These are phyloP conservation scores for Penicillium sp. DNA, from an alignment of 2,329 filamentous ascomycete genomes.

Conservation along the genomic window DNA sequence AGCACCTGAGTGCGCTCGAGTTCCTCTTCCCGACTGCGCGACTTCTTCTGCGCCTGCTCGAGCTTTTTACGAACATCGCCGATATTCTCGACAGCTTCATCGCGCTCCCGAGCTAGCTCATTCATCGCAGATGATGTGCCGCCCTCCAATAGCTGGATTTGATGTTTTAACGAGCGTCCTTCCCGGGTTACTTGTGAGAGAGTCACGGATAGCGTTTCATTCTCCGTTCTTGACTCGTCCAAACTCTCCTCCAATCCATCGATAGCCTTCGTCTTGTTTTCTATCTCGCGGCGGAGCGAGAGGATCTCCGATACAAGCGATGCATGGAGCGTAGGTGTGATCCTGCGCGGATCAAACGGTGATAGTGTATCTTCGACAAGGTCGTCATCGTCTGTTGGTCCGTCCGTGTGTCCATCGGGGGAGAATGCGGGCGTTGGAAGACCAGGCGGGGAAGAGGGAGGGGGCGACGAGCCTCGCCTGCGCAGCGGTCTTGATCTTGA, in stretches of 20 bases:
- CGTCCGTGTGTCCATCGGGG: constrained; percentile 39
- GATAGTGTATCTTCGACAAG: constrained; percentile 66
- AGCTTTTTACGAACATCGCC: constrained; percentile 75
- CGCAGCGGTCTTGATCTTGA: constrained; percentile 63
- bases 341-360: constrained; percentile 83
- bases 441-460: constrained; percentile 62
- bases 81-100: constrained; percentile 73
- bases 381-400: constrained; percentile 37
- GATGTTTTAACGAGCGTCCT: constrained; percentile 75
- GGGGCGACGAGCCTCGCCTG: constrained; percentile 66
- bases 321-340: constrained; percentile 92
- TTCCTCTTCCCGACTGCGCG: constrained; percentile 79
- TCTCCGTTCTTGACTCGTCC: constrained; percentile 70
- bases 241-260: constrained; percentile 78
- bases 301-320: constrained; percentile 94
- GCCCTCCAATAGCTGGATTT: constrained; percentile 82
- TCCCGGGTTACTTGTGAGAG: constrained; percentile 71
- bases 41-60: constrained; percentile 74
- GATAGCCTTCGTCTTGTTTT: constrained; percentile 84
- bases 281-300: constrained; percentile 80
- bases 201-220: constrained; percentile 67
- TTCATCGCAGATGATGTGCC: constrained; percentile 83
- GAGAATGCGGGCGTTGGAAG: constrained; percentile 49
- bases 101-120: constrained; percentile 80
- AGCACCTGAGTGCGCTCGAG: constrained; percentile 73